These are phyloP conservation scores for Phlebiopsis flavidoalba DNA, from an alignment of 768 basidiomycete species.

Conservation along the genomic window DNA sequence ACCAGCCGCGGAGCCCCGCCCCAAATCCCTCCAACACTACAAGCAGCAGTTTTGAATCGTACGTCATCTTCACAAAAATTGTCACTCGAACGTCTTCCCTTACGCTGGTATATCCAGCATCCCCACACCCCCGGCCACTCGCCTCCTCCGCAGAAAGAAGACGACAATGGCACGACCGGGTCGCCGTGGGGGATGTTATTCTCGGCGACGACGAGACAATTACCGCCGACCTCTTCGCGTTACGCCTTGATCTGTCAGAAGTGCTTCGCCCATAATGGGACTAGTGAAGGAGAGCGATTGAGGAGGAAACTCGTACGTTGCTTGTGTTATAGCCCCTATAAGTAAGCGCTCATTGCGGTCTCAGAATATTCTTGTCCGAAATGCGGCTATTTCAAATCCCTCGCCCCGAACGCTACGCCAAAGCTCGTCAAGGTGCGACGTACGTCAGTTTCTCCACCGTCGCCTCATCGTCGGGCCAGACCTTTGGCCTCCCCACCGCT, in stretches of 20 bases:
- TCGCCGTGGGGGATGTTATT: constrained; percentile 84
- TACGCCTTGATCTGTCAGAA: constrained; percentile 88
- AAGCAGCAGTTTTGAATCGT: constrained; percentile 37
- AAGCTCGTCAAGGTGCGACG: constrained; percentile 26
- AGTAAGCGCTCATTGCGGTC: not conserved
- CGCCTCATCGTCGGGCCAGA: constrained; percentile 30
- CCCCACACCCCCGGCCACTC: constrained; percentile 34
- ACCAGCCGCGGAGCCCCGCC: constrained; percentile 2
- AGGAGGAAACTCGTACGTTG: constrained; percentile 66
- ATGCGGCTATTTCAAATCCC: constrained; percentile 79
- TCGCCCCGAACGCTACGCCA: constrained; percentile 27
- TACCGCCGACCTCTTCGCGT: constrained; percentile 35
- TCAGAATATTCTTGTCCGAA: constrained; percentile 84
- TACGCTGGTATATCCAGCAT: constrained; percentile 22
- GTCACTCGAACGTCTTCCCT: not conserved
- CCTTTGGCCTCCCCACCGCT: constrained; percentile 20
- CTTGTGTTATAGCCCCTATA: not conserved
- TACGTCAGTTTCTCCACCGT: constrained; percentile 24
- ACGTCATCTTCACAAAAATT: constrained; percentile 14
- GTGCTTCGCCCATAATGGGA: constrained; percentile 86
- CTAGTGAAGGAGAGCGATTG: constrained; percentile 78
- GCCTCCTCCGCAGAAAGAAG: constrained; percentile 60
- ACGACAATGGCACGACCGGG: constrained; percentile 82
- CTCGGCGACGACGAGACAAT: constrained; percentile 65
- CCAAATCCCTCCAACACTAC: constrained; percentile 21